These are phyloP conservation scores for Ophiocytium majus DNA, from an alignment of 352 stramenopile species.

Conservation along the genomic window DNA sequence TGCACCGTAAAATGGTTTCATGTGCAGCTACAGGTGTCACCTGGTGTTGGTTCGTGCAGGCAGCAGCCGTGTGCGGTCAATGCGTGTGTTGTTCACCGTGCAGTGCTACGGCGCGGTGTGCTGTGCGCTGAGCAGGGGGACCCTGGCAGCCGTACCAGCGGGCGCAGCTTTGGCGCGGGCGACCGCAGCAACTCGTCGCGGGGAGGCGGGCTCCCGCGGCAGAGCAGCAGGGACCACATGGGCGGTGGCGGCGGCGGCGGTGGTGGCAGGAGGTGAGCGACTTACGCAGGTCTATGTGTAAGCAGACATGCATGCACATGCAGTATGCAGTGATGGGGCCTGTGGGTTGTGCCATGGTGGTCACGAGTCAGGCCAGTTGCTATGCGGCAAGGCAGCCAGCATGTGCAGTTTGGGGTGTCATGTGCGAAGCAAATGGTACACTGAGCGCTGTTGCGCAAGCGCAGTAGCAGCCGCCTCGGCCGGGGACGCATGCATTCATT, in stretches of 20 bases:
- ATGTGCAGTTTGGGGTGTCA: not conserved
- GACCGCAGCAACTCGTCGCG: not conserved
- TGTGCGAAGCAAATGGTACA: constrained; percentile 23
- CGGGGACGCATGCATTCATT: too few relatives aligned
- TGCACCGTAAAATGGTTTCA: too few relatives aligned
- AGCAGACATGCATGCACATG: not conserved
- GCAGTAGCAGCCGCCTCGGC: too few relatives aligned
- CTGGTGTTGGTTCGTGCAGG: too few relatives aligned
- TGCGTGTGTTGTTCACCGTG: too few relatives aligned
- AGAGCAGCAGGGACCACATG: not conserved
- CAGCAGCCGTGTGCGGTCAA: too few relatives aligned
- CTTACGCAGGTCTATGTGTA: not conserved
- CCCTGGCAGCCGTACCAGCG: not conserved
- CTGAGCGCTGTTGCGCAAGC: too few relatives aligned
- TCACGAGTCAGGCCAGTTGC: not conserved
- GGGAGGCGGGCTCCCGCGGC: constrained; percentile 20
- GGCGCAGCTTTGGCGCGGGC: not conserved
- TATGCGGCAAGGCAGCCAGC: not conserved
- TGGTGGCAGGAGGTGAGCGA: not conserved
- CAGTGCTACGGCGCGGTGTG: too few relatives aligned
- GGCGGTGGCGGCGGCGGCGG: too few relatives aligned
- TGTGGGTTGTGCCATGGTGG: too few relatives aligned
- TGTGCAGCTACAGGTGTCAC: too few relatives aligned
- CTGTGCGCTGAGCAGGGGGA: not conserved
- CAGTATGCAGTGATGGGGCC: too few relatives aligned